A percentile compares a stretch with the other conserved stretches of the same genome.
Conservation (phyloP, 2,329 filamentous ascomycete species). For the Scedosporium dehoogii region DNA sequence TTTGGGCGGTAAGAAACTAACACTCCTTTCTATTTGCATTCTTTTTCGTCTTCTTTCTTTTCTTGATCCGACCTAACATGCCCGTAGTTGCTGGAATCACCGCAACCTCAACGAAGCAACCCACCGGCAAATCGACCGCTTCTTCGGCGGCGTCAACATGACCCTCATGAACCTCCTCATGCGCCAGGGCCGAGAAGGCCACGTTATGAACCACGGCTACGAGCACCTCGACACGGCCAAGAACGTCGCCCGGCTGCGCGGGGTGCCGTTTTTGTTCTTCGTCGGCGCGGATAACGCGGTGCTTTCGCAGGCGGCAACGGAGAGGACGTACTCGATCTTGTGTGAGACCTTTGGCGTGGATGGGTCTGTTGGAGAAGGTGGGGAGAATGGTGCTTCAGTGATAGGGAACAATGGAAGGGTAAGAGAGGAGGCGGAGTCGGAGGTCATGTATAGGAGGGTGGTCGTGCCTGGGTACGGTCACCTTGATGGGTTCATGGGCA, state of each 20-base stretch:
- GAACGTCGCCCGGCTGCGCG: slow-evolving; percentile 40
- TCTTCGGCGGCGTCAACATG: slow-evolving; percentile 56
- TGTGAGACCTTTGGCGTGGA: slow-evolving; percentile 37
- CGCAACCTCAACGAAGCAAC: slow-evolving; percentile 56
- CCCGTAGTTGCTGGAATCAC: slow-evolving; percentile 46
- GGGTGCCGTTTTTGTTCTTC: slow-evolving; percentile 46
- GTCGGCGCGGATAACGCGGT: slow-evolving; percentile 48
- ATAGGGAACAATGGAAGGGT: slow-evolving; percentile 6
- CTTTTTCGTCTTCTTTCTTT: neutral
- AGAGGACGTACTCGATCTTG: slow-evolving; percentile 41
- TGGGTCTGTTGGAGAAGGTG: slow-evolving; percentile 9
- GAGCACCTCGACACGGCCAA: slow-evolving; percentile 34
- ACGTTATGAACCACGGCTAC: slow-evolving; percentile 41
- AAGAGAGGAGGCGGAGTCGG: neutral
- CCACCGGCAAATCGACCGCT: slow-evolving; percentile 49
- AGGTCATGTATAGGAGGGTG: slow-evolving; percentile 36
- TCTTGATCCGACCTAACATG: neutral
- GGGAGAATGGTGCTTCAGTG: neutral
- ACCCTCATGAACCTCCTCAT: slow-evolving; percentile 45
- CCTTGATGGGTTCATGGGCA: slow-evolving; percentile 53
- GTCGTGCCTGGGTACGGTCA: slow-evolving; percentile 50
- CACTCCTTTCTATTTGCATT: neutral
- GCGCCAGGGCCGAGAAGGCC: slow-evolving; percentile 39
- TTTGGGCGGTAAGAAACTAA: slow-evolving; percentile 37
- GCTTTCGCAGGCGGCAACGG: slow-evolving; percentile 41